Percentiles rank a stretch among this genome's conserved stretches.
phyloP scores from a whole-genome alignment of 768 basidiomycete genomes.

The Pilatotrama ljubarskyi region DNA sequence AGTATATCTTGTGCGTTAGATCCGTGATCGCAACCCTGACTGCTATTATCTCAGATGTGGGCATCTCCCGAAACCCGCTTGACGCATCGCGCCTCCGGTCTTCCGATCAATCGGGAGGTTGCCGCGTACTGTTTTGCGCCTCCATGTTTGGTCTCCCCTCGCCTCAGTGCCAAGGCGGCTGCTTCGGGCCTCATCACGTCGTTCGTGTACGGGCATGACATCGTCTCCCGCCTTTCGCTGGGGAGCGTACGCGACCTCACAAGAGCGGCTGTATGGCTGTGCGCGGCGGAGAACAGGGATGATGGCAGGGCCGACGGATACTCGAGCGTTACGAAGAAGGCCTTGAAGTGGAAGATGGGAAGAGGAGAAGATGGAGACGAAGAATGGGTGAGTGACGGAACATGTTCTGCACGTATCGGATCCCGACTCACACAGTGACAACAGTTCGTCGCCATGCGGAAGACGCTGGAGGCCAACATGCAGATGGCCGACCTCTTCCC shows the following conservation, averaged over 20 bases:
- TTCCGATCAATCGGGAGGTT: conserved; percentile 65
- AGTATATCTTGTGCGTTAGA: no score
- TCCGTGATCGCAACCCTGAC: no score
- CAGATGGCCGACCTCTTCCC: conserved; percentile 68
- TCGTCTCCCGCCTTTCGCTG: conserved; percentile 75
- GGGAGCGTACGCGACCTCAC: conserved; percentile 76
- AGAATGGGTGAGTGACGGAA: conserved; percentile 55
- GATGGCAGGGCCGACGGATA: conserved; percentile 41
- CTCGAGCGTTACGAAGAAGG: conserved; percentile 43
- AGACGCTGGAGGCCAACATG: conserved; percentile 87
- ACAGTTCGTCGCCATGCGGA: conserved; percentile 77
- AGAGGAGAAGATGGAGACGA: conserved; percentile 56
- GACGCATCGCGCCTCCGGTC: conserved; percentile 64
- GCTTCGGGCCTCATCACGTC: conserved; percentile 67
- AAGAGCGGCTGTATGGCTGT: conserved; percentile 78
- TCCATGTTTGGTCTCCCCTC: conserved; percentile 69
- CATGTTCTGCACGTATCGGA: no score
- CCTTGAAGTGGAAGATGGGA: conserved; percentile 64
- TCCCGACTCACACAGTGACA: not conserved
- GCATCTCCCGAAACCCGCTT: conserved; percentile 78
- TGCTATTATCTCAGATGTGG: conserved; percentile 90
- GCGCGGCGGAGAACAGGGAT: conserved; percentile 57
- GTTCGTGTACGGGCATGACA: conserved; percentile 81
- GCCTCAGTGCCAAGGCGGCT: conserved; percentile 58
- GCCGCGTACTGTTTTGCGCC: conserved; percentile 80